Percentiles rank a stretch among this genome's conserved stretches.
Conservation (phyloP, 176 grass and related monocot genomes). For the Oropetium thomaeum region DNA sequence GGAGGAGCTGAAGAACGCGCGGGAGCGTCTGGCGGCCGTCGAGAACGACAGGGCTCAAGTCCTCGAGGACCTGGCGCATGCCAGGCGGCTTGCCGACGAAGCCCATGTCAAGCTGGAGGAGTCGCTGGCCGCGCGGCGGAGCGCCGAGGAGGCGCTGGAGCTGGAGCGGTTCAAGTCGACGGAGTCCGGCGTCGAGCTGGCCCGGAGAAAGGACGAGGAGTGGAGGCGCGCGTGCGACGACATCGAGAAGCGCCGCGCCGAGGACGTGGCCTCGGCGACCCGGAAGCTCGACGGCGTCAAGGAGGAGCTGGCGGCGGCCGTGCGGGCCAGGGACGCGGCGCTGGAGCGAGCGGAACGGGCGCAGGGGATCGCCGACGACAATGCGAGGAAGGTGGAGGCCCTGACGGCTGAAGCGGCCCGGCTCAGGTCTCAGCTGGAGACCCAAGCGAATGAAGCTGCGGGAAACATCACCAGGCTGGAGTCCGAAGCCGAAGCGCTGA, state of each 20-base stretch:
- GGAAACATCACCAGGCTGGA: slow-evolving; percentile 41
- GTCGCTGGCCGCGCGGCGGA: slow-evolving; percentile 41
- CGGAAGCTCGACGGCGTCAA: slow-evolving; percentile 55
- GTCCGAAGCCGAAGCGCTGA: slow-evolving; percentile 18
- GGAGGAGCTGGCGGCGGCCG: slow-evolving; percentile 45
- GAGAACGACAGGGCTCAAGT: slow-evolving; percentile 50
- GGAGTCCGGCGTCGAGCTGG: slow-evolving; percentile 49
- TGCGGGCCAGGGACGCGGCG: slow-evolving; percentile 40
- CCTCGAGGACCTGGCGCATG: slow-evolving; percentile 48
- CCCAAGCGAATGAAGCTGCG: slow-evolving; percentile 36
- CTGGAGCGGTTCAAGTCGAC: slow-evolving; percentile 66
- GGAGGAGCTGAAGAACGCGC: slow-evolving; percentile 62
- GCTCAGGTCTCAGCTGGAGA: slow-evolving; percentile 46
- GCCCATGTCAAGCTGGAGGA: slow-evolving; percentile 51
- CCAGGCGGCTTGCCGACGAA: slow-evolving; percentile 42
- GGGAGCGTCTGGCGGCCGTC: slow-evolving; percentile 39
- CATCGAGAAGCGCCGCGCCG: slow-evolving; percentile 48
- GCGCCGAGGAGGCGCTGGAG: slow-evolving; percentile 66
- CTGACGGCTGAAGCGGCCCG: slow-evolving; percentile 39
- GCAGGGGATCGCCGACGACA: slow-evolving; percentile 35
- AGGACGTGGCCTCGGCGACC: slow-evolving; percentile 40
- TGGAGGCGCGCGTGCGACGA: slow-evolving; percentile 48
- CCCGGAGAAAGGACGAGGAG: slow-evolving; percentile 50
- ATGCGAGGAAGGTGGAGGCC: slow-evolving; percentile 39
- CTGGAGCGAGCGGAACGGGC: slow-evolving; percentile 40